These are phyloP conservation scores for Zygosaccharomyces bisporus DNA, from an alignment of 805 yeast species.

Conservation along the genomic window DNA sequence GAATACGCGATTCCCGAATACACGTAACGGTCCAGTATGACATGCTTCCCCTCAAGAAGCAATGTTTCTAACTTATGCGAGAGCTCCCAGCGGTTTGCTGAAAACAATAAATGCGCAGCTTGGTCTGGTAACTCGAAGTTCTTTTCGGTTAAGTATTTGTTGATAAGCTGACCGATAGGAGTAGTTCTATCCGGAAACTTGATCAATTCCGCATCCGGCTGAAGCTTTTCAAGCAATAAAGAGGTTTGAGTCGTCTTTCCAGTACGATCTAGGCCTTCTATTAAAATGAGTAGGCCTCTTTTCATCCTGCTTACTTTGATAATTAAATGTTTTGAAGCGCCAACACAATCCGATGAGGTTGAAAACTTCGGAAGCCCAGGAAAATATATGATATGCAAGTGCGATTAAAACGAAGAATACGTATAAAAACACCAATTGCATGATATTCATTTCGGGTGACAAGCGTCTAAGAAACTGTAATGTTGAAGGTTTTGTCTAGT, in stretches of 20 bases:
- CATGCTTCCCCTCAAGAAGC: constrained; percentile 50
- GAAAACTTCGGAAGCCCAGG: too few species aligned
- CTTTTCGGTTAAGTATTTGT: constrained; percentile 59
- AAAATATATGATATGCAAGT: too few species aligned
- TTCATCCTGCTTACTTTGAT: constrained; percentile 10
- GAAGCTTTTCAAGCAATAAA: constrained; percentile 35
- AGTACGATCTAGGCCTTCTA: constrained; percentile 93
- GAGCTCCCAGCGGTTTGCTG: constrained; percentile 94
- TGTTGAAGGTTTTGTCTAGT: too few species aligned
- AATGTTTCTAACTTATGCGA: constrained; percentile 43
- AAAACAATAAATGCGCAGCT: constrained; percentile 79
- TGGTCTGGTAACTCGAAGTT: constrained; percentile 59
- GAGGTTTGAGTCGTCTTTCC: constrained; percentile 87
- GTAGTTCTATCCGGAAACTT: constrained; percentile 91
- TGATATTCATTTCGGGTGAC: too few species aligned
- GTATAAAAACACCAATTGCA: too few species aligned
- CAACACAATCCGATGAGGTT: not conserved
- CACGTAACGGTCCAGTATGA: constrained; percentile 81
- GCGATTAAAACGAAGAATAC: too few species aligned
- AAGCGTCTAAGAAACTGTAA: too few species aligned
- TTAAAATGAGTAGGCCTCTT: constrained; percentile 71
- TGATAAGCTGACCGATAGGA: constrained; percentile 71
- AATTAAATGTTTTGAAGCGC: not conserved
- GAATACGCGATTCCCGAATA: constrained; percentile 94
- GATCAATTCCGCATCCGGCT: constrained; percentile 43